Base-by-base conservation (phyloP, 177 flowering plant species). In the Vitis hybrid region DNA sequence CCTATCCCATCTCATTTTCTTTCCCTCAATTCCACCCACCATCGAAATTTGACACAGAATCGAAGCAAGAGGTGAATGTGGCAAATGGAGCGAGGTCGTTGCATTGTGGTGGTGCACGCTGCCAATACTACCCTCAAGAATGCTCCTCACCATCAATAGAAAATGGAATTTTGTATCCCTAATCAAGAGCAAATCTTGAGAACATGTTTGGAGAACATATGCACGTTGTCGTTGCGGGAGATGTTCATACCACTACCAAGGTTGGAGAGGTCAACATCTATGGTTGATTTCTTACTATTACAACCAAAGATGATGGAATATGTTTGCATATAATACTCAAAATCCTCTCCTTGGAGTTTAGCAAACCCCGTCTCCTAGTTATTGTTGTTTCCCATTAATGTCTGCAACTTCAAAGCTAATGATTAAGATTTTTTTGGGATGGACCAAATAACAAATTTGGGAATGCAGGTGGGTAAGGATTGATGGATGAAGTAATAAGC, bases 161-260 rank as follows among this genome's bases (percentile, higher is more conserved):
- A 93, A 95, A 65, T 95, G 93, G 69, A 95, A 95, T 75, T 95
- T 96, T 78, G 90, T 95, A 72, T 95, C 98, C 6, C 98, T 97
- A 32, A 95, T 95, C 78, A 93, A 97, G 15, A 95, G 86, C 17
- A 93, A 82, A 67, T 95, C 97, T 74, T 95, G 98, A 2, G 98
- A 93, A 66, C 97, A 51, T 93, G 87, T 76, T 95, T 95, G 88
- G 91, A 93, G 90, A 90, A 93, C 74, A 95, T 95, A 64, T 98
- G 96, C n/a, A 98, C 97, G 0, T 24, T 24, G 77, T 93, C 97
- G 84, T 88, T 90, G 76, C 98, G 93, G 63, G 98, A 93, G 66
- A 95, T 95, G 93, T 93, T 95, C 98, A 93, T 93, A 11, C 99
- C 99, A 24, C 97, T 98, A 64, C 97, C 98, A 58, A 93, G 92